Evolutionary conservation across 139 green algal species (phyloP).

Genomic region (Chlamydomonas sphaeroides): DNA sequence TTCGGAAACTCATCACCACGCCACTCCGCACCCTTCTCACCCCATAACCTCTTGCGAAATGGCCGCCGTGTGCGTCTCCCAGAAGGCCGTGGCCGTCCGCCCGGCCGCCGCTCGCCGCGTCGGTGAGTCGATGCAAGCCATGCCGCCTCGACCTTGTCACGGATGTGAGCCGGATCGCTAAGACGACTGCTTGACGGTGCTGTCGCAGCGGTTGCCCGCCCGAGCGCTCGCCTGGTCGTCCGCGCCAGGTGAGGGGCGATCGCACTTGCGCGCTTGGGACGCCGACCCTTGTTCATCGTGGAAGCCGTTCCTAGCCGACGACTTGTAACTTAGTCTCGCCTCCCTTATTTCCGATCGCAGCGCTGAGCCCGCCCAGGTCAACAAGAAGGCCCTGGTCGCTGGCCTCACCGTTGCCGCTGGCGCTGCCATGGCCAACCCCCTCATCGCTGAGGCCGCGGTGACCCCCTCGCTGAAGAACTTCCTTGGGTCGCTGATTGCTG

Average conservation of each 20-base stretch:
- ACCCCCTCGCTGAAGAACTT: slow-evolving; percentile 96
- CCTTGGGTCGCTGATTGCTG: slow-evolving; percentile 87
- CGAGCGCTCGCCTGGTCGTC: slow-evolving; percentile 38
- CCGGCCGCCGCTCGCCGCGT: slow-evolving; percentile 30
- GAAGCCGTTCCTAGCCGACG: not conserved
- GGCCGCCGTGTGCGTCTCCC: slow-evolving; percentile 39
- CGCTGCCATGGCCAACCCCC: not conserved
- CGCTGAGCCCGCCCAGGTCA: slow-evolving; percentile 52
- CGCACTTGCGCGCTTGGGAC: not conserved
- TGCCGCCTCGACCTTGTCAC: no score
- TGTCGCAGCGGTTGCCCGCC: slow-evolving; percentile 34
- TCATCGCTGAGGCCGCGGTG: slow-evolving; percentile 76
- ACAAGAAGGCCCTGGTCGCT: slow-evolving; percentile 64
- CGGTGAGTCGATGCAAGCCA: slow-evolving; percentile 3
- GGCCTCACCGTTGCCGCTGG: slow-evolving; percentile 63
- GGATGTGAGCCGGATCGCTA: no score
- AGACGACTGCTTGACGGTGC: no score
- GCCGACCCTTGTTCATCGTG: not conserved
- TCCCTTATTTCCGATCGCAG: no score
- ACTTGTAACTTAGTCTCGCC: not conserved
- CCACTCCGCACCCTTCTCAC: not conserved
- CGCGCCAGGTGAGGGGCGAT: slow-evolving; percentile 19
- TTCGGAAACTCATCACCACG: no score
- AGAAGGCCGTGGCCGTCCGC: slow-evolving; percentile 28
- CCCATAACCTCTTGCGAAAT: slow-evolving; percentile 19